These are phyloP conservation scores for Acer yangbiense DNA, from an alignment of 345 rosid species.

Conservation along the genomic window DNA sequence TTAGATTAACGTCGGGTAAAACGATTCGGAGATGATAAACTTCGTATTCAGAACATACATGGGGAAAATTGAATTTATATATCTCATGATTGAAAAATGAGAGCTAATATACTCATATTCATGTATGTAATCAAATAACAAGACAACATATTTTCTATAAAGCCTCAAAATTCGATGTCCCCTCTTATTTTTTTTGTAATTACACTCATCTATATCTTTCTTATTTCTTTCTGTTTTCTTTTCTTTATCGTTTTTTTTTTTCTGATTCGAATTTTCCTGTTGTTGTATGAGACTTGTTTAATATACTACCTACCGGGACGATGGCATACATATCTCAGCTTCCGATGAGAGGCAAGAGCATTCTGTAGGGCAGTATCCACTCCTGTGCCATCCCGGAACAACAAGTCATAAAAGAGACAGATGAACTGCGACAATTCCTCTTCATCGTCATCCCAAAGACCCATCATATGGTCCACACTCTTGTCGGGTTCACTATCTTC, in stretches of 20 bases:
- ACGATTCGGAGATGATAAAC: too few species aligned
- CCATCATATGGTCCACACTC: slow-evolving; percentile 29
- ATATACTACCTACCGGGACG: slow-evolving; percentile 56
- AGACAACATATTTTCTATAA: not conserved
- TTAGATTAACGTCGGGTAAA: too few species aligned
- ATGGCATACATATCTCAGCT: slow-evolving; percentile 79
- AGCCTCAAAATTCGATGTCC: slow-evolving; percentile 49
- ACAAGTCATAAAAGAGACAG: slow-evolving; percentile 61
- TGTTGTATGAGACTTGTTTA: slow-evolving; percentile 5
- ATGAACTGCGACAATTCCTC: slow-evolving; percentile 73
- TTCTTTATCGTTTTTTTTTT: not conserved
- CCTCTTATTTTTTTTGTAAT: slow-evolving; percentile 13
- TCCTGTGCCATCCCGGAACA: slow-evolving; percentile 70
- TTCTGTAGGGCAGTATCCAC: slow-evolving; percentile 71
- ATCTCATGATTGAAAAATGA: not conserved
- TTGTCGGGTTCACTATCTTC: slow-evolving; percentile 86
- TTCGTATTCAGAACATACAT: not conserved
- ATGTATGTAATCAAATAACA: slow-evolving; percentile 22
- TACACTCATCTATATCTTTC: slow-evolving; percentile 11
- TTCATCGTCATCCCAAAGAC: slow-evolving; percentile 79
- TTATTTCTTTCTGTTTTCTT: not conserved
- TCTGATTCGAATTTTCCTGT: not conserved
- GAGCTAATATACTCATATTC: slow-evolving; percentile 13
- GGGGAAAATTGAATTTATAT: not conserved
- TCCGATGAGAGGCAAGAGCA: slow-evolving; percentile 70